A percentile compares a stretch with the other conserved stretches of the same genome.
Evolutionary conservation across 1,284 basidiomycete genomes (phyloP).

Genomic region (Coniferiporia sulphurascens): DNA sequence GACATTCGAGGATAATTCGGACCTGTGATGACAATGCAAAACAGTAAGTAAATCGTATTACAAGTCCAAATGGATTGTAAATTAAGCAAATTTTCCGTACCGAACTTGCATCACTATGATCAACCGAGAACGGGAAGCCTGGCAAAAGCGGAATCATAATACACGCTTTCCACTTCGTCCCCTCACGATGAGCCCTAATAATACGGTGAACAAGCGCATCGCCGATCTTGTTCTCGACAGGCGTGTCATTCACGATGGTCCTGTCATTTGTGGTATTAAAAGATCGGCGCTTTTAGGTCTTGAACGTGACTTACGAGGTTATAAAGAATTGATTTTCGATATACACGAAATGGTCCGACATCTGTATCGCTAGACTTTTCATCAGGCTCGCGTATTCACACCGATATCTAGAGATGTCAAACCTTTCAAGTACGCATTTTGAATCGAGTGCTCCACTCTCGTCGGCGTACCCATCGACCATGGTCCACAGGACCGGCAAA

Average conservation of each 20-base stretch:
- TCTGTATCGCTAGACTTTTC: slow-evolving; percentile 71
- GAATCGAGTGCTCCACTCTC: slow-evolving; percentile 88
- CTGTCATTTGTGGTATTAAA: slow-evolving; percentile 37
- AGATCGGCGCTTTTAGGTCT: not conserved
- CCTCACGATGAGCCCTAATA: slow-evolving; percentile 81
- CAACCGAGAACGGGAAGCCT: slow-evolving; percentile 92
- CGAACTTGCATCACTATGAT: slow-evolving; percentile 88
- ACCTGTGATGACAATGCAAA: slow-evolving; percentile 44
- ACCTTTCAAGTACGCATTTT: slow-evolving; percentile 93
- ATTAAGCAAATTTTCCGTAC: slow-evolving; percentile 39
- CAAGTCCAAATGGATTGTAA: not conserved
- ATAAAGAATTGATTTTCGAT: slow-evolving; percentile 99
- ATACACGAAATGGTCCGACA: slow-evolving; percentile 92
- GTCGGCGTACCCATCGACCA: slow-evolving; percentile 94
- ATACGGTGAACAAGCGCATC: slow-evolving; percentile 92
- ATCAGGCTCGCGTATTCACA: not conserved
- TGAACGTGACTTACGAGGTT: slow-evolving; percentile 62
- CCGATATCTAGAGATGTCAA: slow-evolving; percentile 20
- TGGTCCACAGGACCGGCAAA: slow-evolving; percentile 91
- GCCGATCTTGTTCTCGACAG: slow-evolving; percentile 91
- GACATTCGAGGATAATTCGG: slow-evolving; percentile 90
- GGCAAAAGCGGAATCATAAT: slow-evolving; percentile 92
- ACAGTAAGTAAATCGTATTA: not conserved
- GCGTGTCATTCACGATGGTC: slow-evolving; percentile 81
- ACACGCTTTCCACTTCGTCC: slow-evolving; percentile 86